phyloP scores from a whole-genome alignment of 768 basidiomycete species.

The Grammothele lineata region DNA sequence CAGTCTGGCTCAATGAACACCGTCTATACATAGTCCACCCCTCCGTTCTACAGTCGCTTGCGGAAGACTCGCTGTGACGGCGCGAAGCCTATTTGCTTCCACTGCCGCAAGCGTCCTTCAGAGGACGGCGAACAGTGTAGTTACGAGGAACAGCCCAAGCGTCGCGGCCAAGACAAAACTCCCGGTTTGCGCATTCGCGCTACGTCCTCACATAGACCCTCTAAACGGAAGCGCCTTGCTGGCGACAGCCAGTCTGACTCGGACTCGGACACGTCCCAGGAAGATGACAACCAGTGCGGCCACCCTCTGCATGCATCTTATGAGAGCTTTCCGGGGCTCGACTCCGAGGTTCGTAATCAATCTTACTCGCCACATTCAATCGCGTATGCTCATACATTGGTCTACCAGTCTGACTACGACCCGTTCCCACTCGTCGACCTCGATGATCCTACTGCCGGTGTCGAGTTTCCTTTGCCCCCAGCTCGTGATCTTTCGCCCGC shows the following conservation, averaged over 20 bases:
- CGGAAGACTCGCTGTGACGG: conserved; percentile 83
- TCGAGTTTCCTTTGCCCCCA: not conserved
- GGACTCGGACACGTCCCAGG: conserved; percentile 24
- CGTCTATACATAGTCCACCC: too few species aligned
- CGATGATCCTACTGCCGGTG: not conserved
- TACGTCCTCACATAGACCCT: not conserved
- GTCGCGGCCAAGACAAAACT: conserved; percentile 50
- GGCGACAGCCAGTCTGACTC: not conserved
- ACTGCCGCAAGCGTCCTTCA: conserved; percentile 49
- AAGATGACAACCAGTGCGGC: conserved; percentile 68
- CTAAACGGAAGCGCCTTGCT: not conserved
- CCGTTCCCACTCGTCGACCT: conserved; percentile 7
- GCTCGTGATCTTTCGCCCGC: not conserved
- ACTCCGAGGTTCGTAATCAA: conserved; percentile 4
- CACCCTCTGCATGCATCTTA: conserved; percentile 21
- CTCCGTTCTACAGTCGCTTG: conserved; percentile 45
- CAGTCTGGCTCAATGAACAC: not conserved
- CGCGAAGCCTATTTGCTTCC: conserved; percentile 68
- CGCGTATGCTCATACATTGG: too few species aligned
- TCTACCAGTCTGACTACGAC: conserved; percentile 4
- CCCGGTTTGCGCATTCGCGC: not conserved
- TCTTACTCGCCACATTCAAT: too few species aligned
- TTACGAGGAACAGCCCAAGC: conserved; percentile 69
- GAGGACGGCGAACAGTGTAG: conserved; percentile 41
- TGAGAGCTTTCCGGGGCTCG: conserved; percentile 55